These are phyloP conservation scores for Boletus pseudo-olivaceus DNA, from an alignment of 768 basidiomycete species.

Conservation along the genomic window DNA sequence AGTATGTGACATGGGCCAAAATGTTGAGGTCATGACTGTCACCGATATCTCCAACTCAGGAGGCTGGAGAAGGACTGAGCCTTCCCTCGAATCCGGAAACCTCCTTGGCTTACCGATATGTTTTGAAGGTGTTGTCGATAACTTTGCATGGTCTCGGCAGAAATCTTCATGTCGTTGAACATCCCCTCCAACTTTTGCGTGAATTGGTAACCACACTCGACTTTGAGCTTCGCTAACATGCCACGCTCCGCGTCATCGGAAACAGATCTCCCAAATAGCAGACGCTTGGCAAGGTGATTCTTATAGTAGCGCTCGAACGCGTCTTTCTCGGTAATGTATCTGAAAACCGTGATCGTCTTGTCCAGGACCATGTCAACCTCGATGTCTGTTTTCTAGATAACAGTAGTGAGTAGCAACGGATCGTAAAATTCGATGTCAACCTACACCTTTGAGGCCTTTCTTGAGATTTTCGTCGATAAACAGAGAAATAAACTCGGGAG, in stretches of 20 bases:
- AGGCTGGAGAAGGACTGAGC: slow-evolving; percentile 42
- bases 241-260: slow-evolving; percentile 97
- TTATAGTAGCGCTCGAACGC: slow-evolving; percentile 99
- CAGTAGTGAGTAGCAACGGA: not conserved
- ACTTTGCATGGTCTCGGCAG: slow-evolving; percentile 72
- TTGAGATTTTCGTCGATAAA: slow-evolving; percentile 97
- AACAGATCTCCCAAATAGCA: slow-evolving; percentile 80
- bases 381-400: slow-evolving; percentile 80
- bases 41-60: slow-evolving; percentile 80
- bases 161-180: slow-evolving; percentile 96
- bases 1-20: slow-evolving; percentile 85
- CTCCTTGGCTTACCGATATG: slow-evolving; percentile 48
- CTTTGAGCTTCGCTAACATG: slow-evolving; percentile 95
- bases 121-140: slow-evolving; percentile 63
- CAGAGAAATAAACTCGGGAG: slow-evolving; percentile 92
- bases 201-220: slow-evolving; percentile 95
- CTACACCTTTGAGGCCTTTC: slow-evolving; percentile 89
- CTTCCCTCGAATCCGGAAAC: not conserved
- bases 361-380: slow-evolving; percentile 90
- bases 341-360: slow-evolving; percentile 94
- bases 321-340: slow-evolving; percentile 93
- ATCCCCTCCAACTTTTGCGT: slow-evolving; percentile 98
- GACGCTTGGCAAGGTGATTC: slow-evolving; percentile 87
- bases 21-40: slow-evolving; percentile 93
- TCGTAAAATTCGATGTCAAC: slow-evolving; percentile 26